Percentiles rank a stretch among this genome's conserved stretches.
Evolutionary conservation across 2,329 filamentous ascomycete genomes (phyloP).

Genomic region (Arthrobotrys megalospora): DNA sequence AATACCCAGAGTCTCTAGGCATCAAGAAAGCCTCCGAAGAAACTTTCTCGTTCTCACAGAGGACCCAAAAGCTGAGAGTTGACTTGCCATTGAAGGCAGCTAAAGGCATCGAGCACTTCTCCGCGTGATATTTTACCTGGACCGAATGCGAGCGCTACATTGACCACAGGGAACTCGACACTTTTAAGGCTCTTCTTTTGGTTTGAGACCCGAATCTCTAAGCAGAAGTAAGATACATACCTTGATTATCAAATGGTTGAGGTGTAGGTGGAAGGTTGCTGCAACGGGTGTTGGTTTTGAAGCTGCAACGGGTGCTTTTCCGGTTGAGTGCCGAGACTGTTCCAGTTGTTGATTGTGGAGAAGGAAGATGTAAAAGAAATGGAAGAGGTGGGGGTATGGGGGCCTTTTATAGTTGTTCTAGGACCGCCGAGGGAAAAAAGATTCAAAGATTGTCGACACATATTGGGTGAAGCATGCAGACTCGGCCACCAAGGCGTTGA

Average conservation of each 20-base stretch:
- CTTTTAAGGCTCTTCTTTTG: conserved; percentile 1
- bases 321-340: no score
- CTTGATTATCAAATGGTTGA: not conserved
- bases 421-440: not conserved
- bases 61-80: not conserved
- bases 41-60: not conserved
- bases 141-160: not conserved
- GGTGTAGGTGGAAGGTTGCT: not conserved
- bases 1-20: not conserved
- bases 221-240: conserved; percentile 30
- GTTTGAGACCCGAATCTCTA: not conserved
- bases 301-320: not conserved
- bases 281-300: not conserved
- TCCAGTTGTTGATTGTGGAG: not conserved
- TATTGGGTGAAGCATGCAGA: no score
- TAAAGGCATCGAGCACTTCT: not conserved
- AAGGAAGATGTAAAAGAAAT: not conserved
- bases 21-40: not conserved
- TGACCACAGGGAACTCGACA: not conserved
- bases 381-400: conserved; percentile 1
- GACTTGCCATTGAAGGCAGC: not conserved
- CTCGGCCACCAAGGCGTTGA: no score
- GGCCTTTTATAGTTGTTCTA: conserved; percentile 9
- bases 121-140: not conserved
- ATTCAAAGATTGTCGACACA: not conserved